Conservation (phyloP, 495 filamentous ascomycete genomes). For the Penicillium psychrofluorescens region DNA sequence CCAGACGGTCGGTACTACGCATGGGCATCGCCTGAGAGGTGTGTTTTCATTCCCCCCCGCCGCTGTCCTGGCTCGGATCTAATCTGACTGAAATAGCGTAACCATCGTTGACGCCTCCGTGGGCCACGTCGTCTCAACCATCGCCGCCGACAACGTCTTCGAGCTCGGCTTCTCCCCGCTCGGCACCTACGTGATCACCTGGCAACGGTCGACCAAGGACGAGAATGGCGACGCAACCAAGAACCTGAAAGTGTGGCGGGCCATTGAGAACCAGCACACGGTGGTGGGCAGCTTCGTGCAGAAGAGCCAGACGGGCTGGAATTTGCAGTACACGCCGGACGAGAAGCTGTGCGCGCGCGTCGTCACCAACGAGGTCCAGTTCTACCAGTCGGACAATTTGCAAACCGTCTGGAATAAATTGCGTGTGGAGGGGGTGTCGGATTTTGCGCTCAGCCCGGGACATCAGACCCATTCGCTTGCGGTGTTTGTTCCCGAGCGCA, state of each 20-base stretch:
- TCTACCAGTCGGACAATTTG: slow-evolving; percentile 83
- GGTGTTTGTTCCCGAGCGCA: slow-evolving; percentile 89
- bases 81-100: slow-evolving; percentile 44
- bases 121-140: slow-evolving; percentile 66
- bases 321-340: slow-evolving; percentile 91
- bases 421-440: slow-evolving; percentile 80
- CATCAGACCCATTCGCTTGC: slow-evolving; percentile 75
- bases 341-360: slow-evolving; percentile 86
- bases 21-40: slow-evolving; percentile 83
- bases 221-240: slow-evolving; percentile 86
- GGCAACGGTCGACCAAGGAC: slow-evolving; percentile 90
- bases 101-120: slow-evolving; percentile 73
- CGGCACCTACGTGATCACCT: slow-evolving; percentile 89
- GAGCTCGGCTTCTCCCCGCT: slow-evolving; percentile 90
- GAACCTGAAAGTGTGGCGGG: slow-evolving; percentile 95
- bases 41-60: slow-evolving; percentile 10
- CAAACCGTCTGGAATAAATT: slow-evolving; percentile 89
- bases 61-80: background rate
- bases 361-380: slow-evolving; percentile 96
- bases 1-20: slow-evolving; percentile 92
- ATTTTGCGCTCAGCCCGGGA: slow-evolving; percentile 85
- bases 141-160: slow-evolving; percentile 75
- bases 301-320: slow-evolving; percentile 93
- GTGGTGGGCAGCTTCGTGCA: slow-evolving; percentile 88
- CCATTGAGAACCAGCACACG: slow-evolving; percentile 57